Conservation (phyloP, 1,284 basidiomycete genomes). For the Gomphus sp. region DNA sequence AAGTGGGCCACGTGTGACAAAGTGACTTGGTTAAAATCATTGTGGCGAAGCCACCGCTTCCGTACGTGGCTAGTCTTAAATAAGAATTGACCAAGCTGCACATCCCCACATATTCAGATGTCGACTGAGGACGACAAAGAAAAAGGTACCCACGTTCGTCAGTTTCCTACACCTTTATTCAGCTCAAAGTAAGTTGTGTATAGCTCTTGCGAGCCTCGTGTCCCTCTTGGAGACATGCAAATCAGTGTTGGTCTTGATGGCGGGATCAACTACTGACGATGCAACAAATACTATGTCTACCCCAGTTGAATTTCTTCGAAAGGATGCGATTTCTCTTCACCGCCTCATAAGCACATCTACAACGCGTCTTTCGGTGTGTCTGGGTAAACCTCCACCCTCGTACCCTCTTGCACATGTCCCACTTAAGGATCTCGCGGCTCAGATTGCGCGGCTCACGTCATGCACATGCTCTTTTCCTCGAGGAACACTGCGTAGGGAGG, state of each 20-base stretch:
- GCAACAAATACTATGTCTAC: conserved; percentile 17
- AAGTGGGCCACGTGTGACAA: no score
- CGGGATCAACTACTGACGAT: conserved; percentile 21
- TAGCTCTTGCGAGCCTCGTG: conserved; percentile 26
- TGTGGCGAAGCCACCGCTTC: no score
- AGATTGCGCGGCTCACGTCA: conserved; percentile 47
- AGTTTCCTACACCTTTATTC: neutral
- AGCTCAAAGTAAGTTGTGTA: neutral
- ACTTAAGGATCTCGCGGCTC: conserved; percentile 46
- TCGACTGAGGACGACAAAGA: neutral
- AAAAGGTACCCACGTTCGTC: neutral
- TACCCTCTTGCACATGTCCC: conserved; percentile 45
- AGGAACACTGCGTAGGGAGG: conserved; percentile 37
- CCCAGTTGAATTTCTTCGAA: conserved; percentile 11
- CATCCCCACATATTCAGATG: neutral
- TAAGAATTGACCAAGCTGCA: no score
- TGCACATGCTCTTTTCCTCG: conserved; percentile 44
- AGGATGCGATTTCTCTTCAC: conserved; percentile 51
- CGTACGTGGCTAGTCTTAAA: no score
- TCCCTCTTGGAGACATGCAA: conserved; percentile 34
- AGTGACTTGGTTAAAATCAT: no score
- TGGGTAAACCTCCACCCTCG: conserved; percentile 52
- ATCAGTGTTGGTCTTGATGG: conserved; percentile 29
- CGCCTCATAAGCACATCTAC: conserved; percentile 49
- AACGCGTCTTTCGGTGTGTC: conserved; percentile 57